A percentile compares a stretch with the other conserved stretches of the same genome.
phyloP scores from a whole-genome alignment of 2,329 filamentous ascomycete genomes.

The Aaosphaeria arxii region DNA sequence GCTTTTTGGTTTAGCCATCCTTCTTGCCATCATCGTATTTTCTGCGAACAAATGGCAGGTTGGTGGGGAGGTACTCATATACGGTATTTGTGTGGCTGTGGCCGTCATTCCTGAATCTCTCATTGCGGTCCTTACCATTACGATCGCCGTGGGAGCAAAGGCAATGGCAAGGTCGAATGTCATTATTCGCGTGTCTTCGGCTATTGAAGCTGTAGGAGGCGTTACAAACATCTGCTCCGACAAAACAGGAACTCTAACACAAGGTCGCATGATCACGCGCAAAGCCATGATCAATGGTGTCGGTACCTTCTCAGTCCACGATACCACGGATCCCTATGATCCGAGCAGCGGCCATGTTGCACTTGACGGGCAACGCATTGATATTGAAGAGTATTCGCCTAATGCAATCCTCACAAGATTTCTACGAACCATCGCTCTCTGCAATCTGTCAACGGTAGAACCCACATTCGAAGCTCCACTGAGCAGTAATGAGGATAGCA shows the following conservation, averaged over 20 bases:
- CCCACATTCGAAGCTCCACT: slow-evolving; percentile 13
- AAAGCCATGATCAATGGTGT: slow-evolving; percentile 36
- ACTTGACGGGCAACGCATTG: slow-evolving; percentile 24
- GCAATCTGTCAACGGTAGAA: slow-evolving; percentile 38
- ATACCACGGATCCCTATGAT: slow-evolving; percentile 33
- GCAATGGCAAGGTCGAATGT: slow-evolving; percentile 41
- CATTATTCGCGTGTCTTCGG: slow-evolving; percentile 38
- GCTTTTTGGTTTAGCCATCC: slow-evolving; percentile 70
- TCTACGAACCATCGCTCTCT: slow-evolving; percentile 37
- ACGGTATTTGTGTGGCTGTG: slow-evolving; percentile 47
- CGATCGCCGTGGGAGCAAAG: slow-evolving; percentile 50
- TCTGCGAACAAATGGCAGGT: slow-evolving; percentile 54
- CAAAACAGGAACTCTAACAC: slow-evolving; percentile 40
- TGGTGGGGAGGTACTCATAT: slow-evolving; percentile 45
- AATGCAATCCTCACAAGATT: slow-evolving; percentile 23
- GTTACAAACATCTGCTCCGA: slow-evolving; percentile 43
- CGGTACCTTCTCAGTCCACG: slow-evolving; percentile 30
- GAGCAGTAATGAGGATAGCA: slow-evolving; percentile 47
- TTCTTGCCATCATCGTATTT: slow-evolving; percentile 68
- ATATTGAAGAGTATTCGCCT: slow-evolving; percentile 19
- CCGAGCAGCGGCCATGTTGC: slow-evolving; percentile 32
- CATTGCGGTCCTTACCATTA: slow-evolving; percentile 66
- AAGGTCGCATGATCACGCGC: slow-evolving; percentile 40
- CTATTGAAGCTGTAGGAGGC: slow-evolving; percentile 40
- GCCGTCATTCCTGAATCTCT: slow-evolving; percentile 52